phyloP scores from a whole-genome alignment of 192 early-diverging fungal genomes.

The Backusella liffmaniae region DNA sequence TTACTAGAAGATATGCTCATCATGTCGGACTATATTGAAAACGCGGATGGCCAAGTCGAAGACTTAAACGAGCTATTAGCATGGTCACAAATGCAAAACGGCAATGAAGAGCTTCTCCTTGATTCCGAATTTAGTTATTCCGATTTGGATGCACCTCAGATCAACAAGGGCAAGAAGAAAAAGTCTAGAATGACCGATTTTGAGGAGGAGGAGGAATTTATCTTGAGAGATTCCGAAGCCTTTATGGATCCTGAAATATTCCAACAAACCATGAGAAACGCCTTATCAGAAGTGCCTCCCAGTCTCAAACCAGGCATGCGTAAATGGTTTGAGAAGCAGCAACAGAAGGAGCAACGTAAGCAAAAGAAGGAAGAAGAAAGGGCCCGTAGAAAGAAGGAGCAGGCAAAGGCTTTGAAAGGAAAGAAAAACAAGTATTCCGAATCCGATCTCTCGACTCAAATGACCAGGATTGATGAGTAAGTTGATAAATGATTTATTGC shows the following conservation, averaged over 20 bases:
- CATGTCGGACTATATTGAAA: constrained; percentile 33
- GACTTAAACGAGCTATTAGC: constrained; percentile 12
- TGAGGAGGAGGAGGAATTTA: constrained; percentile 7
- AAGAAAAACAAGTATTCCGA: constrained; percentile 1
- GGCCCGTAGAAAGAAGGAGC: neutral
- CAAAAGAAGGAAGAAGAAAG: constrained; percentile 1
- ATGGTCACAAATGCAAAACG: constrained; percentile 8
- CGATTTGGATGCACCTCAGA: neutral
- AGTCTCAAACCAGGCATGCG: constrained; percentile 22
- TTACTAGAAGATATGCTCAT: constrained; percentile 18
- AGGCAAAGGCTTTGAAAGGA: neutral
- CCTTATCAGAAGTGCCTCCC: constrained; percentile 18
- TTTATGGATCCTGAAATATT: constrained; percentile 13
- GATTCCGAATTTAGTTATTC: neutral
- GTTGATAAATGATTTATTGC: neutral
- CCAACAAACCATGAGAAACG: constrained; percentile 8
- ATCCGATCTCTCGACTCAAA: neutral
- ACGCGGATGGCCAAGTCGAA: constrained; percentile 13
- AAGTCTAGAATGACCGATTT: neutral
- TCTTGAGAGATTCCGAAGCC: neutral
- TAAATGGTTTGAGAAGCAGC: constrained; percentile 16
- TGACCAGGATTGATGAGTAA: constrained; percentile 9
- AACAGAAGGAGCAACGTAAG: neutral
- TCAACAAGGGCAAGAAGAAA: neutral
- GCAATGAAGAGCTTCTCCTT: constrained; percentile 1